Conservation (phyloP, 306 rosid species). For the Prunus mume region DNA sequence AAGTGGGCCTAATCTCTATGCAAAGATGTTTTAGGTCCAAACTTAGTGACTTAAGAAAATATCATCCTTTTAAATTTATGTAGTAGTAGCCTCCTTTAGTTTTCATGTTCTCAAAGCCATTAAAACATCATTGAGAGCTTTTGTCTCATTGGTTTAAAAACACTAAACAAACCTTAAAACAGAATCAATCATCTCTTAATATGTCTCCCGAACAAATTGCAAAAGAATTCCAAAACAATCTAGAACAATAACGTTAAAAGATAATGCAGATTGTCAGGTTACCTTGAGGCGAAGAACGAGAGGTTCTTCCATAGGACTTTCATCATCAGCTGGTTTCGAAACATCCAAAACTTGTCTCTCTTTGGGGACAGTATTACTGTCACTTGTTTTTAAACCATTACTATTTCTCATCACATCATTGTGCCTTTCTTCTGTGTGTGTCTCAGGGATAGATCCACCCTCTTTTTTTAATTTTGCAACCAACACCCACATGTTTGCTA, state of each 20-base stretch:
- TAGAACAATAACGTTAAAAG: neutral
- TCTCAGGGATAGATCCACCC: slow-evolving; percentile 60
- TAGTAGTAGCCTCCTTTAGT: neutral
- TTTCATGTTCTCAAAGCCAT: neutral
- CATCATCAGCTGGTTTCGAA: slow-evolving; percentile 55
- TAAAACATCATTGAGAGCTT: neutral
- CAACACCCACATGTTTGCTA: slow-evolving; percentile 99
- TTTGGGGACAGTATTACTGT: slow-evolving; percentile 28
- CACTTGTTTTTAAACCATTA: slow-evolving; percentile 37
- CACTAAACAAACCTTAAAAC: neutral
- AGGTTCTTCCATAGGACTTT: slow-evolving; percentile 65
- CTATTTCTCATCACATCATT: slow-evolving; percentile 40
- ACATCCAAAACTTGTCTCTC: slow-evolving; percentile 51
- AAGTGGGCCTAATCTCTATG: neutral
- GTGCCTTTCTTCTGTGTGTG: slow-evolving; percentile 50
- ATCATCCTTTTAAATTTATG: neutral
- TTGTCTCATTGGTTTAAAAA: neutral
- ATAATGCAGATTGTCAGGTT: neutral
- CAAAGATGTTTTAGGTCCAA: neutral
- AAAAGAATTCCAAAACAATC: neutral
- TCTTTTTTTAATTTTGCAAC: slow-evolving; percentile 98
- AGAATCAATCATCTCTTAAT: neutral
- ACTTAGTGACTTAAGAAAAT: neutral
- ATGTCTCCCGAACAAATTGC: neutral
- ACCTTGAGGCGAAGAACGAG: slow-evolving; percentile 95